Conservation (phyloP, 2,329 filamentous ascomycete genomes). For the Cladosporium phlei region DNA sequence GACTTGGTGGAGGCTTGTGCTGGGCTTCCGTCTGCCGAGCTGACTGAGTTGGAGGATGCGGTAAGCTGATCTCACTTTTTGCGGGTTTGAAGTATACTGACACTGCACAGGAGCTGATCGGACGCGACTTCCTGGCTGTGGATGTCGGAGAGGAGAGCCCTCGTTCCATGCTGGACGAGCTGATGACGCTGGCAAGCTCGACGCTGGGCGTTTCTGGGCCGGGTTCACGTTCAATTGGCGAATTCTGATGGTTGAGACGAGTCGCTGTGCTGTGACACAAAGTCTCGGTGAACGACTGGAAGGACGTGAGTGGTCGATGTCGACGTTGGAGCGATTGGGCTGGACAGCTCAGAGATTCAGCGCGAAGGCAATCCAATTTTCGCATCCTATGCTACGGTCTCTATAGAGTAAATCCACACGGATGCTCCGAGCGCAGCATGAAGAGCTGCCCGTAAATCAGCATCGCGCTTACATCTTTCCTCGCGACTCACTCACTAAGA, state of each 20-base stretch:
- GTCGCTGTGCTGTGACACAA: too few relatives aligned
- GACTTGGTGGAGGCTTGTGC: slow-evolving; percentile 71
- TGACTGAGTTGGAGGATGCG: slow-evolving; percentile 62
- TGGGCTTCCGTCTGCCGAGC: slow-evolving; percentile 59
- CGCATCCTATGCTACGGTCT: too few relatives aligned
- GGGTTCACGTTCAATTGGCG: neutral
- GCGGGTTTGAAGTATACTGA: slow-evolving; percentile 16
- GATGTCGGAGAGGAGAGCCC: slow-evolving; percentile 33
- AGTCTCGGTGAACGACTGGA: too few relatives aligned
- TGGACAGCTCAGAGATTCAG: too few relatives aligned
- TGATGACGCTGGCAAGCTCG: slow-evolving; percentile 29
- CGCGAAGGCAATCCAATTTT: too few relatives aligned
- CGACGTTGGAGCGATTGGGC: too few relatives aligned
- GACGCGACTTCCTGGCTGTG: slow-evolving; percentile 38
- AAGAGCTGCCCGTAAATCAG: too few relatives aligned
- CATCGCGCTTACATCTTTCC: too few relatives aligned
- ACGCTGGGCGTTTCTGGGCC: neutral
- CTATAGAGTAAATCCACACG: too few relatives aligned
- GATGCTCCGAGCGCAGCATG: too few relatives aligned
- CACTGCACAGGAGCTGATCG: slow-evolving; percentile 36
- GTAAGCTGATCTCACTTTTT: slow-evolving; percentile 35
- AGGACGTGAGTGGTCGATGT: too few relatives aligned
- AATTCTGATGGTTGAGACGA: neutral
- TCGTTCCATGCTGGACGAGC: slow-evolving; percentile 33
- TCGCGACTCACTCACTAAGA: too few relatives aligned